Evolutionary conservation across 805 yeast genomes (phyloP).

Genomic region (Nakazawaea populi): DNA sequence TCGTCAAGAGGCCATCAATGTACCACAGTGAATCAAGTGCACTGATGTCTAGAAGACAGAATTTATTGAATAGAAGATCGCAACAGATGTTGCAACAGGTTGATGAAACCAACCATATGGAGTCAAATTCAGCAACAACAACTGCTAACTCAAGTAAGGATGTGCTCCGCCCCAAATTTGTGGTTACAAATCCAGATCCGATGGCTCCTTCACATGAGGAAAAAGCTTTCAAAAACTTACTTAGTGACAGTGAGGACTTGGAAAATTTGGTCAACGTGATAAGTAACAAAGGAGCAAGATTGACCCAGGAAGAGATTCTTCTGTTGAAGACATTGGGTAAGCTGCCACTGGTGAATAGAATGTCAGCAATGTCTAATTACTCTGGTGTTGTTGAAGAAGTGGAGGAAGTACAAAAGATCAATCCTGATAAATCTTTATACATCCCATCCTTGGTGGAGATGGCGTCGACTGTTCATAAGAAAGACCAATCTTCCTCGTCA

Average conservation of each 20-base stretch:
- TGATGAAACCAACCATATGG: not conserved
- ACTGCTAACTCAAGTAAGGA: not conserved
- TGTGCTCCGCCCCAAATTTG: constrained; percentile 3
- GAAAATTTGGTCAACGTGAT: constrained; percentile 4
- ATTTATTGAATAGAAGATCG: constrained; percentile 7
- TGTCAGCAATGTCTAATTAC: constrained; percentile 27
- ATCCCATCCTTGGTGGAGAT: constrained; percentile 11
- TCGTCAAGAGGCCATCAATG: constrained; percentile 11
- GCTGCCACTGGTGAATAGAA: constrained; percentile 12
- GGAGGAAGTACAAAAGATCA: constrained; percentile 27
- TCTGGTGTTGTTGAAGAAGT: constrained; percentile 31
- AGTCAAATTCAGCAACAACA: not conserved
- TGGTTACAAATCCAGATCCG: constrained; percentile 10
- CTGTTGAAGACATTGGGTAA: constrained; percentile 5
- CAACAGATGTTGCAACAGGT: constrained; percentile 3
- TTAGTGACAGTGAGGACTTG: constrained; percentile 4
- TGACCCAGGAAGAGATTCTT: constrained; percentile 4
- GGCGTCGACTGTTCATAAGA: constrained; percentile 12
- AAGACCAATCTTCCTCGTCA: constrained; percentile 13
- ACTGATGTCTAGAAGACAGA: constrained; percentile 6
- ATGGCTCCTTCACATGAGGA: not conserved
- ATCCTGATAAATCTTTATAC: constrained; percentile 19
- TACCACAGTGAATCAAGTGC: constrained; percentile 3
- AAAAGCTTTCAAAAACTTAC: not conserved
- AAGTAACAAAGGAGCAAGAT: constrained; percentile 1